Conservation (phyloP, 306 rosid species). For the Hippophae gyantsensis region DNA sequence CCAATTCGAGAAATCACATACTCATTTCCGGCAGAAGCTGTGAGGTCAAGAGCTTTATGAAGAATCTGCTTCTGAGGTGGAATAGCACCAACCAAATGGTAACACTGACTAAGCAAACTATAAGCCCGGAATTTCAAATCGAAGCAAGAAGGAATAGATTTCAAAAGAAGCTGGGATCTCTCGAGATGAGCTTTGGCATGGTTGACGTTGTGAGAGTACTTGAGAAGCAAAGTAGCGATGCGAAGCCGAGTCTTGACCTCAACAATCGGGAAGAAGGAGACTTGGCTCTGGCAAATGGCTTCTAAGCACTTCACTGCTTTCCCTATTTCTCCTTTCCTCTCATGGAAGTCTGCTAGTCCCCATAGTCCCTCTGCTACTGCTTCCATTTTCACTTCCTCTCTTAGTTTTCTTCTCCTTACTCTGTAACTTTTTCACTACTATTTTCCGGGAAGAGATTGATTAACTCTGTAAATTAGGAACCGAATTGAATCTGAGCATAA, state of each 20-base stretch:
- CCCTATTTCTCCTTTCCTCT: conserved; percentile 58
- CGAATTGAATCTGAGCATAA: too few relatives aligned
- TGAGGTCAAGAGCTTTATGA: conserved; percentile 69
- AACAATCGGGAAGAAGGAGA: conserved; percentile 74
- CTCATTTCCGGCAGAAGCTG: conserved; percentile 52
- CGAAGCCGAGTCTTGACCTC: conserved; percentile 96
- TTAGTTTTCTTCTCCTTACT: background rate
- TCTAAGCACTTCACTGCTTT: conserved; percentile 78
- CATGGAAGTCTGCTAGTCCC: conserved; percentile 75
- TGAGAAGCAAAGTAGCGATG: conserved; percentile 72
- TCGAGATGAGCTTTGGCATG: conserved; percentile 88
- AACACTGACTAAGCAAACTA: conserved; percentile 82
- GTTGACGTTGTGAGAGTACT: conserved; percentile 69
- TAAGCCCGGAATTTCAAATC: conserved; percentile 82
- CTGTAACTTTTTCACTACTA: background rate
- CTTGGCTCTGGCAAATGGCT: conserved; percentile 79
- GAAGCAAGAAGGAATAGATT: conserved; percentile 76
- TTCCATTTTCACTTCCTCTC: conserved; percentile 40
- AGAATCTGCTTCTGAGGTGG: conserved; percentile 73
- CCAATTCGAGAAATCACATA: conserved; percentile 18
- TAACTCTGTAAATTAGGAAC: too few relatives aligned
- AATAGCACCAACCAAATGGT: conserved; percentile 86
- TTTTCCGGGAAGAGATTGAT: too few relatives aligned
- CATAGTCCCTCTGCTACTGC: conserved; percentile 89
- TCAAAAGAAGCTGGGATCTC: conserved; percentile 74